Conservation (phyloP, 352 stramenopile genomes). For the Blastocystis sp. region DNA sequence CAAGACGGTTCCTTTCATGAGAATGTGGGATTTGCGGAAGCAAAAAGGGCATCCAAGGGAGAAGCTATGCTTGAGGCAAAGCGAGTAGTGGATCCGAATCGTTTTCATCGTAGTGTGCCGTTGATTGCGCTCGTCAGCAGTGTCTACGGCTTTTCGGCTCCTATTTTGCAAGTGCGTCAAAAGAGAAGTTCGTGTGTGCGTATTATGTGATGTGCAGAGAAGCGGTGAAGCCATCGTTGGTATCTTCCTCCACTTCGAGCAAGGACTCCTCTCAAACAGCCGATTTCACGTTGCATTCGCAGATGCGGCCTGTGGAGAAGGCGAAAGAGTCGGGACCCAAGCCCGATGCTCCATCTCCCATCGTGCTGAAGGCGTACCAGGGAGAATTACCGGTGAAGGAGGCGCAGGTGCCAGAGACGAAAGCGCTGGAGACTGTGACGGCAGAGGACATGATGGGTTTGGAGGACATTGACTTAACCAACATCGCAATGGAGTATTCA, state of each 20-base stretch:
- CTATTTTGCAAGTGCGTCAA: slow-evolving; percentile 5
- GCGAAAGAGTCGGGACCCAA: not conserved
- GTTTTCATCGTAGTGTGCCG: slow-evolving; percentile 11
- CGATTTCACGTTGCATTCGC: not conserved
- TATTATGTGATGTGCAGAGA: not conserved
- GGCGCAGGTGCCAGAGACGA: not conserved
- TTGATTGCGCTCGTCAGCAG: slow-evolving; percentile 35
- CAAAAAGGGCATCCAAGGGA: slow-evolving; percentile 24
- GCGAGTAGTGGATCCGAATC: not conserved
- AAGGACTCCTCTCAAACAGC: not conserved
- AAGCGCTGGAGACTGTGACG: not conserved
- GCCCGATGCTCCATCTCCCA: not conserved
- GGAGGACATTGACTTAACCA: not conserved
- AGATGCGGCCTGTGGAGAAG: not conserved
- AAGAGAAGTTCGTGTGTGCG: not conserved
- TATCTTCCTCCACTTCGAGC: not conserved
- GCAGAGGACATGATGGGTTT: not conserved
- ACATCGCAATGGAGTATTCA: not conserved
- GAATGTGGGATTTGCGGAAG: slow-evolving; percentile 55
- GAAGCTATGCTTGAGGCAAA: slow-evolving; percentile 45
- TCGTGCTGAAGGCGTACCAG: not conserved
- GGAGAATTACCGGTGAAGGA: not conserved
- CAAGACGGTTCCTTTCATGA: slow-evolving; percentile 63
- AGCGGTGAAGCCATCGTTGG: not conserved
- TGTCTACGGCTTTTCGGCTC: slow-evolving; percentile 40